Conservation (phyloP, 2,329 filamentous ascomycete species). For the Monilinia fructicola region DNA sequence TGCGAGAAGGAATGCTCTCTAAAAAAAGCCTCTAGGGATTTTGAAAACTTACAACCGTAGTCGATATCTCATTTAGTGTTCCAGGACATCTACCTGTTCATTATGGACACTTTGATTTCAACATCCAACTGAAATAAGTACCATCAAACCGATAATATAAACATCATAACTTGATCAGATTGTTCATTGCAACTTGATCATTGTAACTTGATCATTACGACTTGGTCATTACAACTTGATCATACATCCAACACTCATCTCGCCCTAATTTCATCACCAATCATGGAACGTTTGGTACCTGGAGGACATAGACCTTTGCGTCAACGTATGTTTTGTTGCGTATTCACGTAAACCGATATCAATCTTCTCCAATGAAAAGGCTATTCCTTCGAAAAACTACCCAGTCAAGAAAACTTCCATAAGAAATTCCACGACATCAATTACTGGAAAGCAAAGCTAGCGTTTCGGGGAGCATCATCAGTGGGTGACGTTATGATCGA, state of each 20-base stretch:
- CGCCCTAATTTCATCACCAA: not conserved
- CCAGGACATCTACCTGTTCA: not conserved
- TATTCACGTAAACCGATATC: not conserved
- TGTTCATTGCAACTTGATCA: not conserved
- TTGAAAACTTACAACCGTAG: too few species aligned
- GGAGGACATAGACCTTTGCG: not conserved
- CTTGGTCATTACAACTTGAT: not conserved
- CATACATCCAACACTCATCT: not conserved
- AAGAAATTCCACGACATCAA: not conserved
- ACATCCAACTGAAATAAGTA: not conserved
- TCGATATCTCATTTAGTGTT: not conserved
- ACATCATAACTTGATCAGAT: not conserved
- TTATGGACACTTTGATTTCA: too few species aligned
- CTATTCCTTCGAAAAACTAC: not conserved
- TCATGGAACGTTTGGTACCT: not conserved
- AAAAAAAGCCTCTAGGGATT: too few species aligned
- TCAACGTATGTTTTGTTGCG: not conserved
- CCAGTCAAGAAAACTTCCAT: not conserved
- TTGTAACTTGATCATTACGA: not conserved
- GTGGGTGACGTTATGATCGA: not conserved
- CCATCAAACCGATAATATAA: too few species aligned
- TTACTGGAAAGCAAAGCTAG: constrained; percentile 4
- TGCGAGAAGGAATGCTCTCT: too few species aligned
- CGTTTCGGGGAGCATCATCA: not conserved
- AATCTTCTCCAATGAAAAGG: not conserved